A percentile compares a stretch with the other conserved stretches of the same genome.
Evolutionary conservation across 2,329 filamentous ascomycete genomes (phyloP).

Genomic region (Diaporthe australafricana): DNA sequence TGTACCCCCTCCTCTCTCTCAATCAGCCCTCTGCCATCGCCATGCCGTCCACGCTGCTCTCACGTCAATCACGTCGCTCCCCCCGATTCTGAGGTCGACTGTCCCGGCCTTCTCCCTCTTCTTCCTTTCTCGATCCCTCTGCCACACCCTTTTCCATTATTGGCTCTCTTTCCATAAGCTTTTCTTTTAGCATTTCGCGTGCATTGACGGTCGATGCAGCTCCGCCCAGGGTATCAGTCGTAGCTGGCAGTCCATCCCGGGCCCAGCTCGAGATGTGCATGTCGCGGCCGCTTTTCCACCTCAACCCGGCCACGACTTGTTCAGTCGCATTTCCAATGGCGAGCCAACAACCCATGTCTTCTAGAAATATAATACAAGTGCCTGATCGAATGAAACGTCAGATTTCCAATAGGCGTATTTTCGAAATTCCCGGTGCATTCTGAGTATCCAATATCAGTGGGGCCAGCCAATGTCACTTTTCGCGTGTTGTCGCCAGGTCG

Average conservation of each 20-base stretch:
- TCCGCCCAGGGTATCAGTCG: neutral
- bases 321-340: constrained; percentile 34
- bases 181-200: neutral
- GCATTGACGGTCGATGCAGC: constrained; percentile 26
- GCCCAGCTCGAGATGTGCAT: constrained; percentile 19
- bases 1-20: constrained; percentile 20
- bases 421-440: neutral
- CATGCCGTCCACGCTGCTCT: constrained; percentile 25
- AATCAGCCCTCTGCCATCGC: constrained; percentile 18
- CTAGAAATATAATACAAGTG: constrained; percentile 2
- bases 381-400: constrained; percentile 11
- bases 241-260: neutral
- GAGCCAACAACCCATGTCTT: constrained; percentile 37
- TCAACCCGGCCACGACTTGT: constrained; percentile 14
- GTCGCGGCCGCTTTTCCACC: constrained; percentile 19
- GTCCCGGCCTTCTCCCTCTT: constrained; percentile 38
- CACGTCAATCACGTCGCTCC: constrained; percentile 33
- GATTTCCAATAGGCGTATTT: neutral
- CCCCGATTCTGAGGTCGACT: constrained; percentile 27
- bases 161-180: constrained; percentile 22
- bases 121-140: constrained; percentile 23
- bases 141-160: constrained; percentile 30
- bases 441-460: constrained; percentile 30
- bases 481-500: constrained; percentile 27
- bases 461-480: constrained; percentile 33